phyloP scores from a whole-genome alignment of 2,329 filamentous ascomycete species.

The Akanthomyces dipterigenus region DNA sequence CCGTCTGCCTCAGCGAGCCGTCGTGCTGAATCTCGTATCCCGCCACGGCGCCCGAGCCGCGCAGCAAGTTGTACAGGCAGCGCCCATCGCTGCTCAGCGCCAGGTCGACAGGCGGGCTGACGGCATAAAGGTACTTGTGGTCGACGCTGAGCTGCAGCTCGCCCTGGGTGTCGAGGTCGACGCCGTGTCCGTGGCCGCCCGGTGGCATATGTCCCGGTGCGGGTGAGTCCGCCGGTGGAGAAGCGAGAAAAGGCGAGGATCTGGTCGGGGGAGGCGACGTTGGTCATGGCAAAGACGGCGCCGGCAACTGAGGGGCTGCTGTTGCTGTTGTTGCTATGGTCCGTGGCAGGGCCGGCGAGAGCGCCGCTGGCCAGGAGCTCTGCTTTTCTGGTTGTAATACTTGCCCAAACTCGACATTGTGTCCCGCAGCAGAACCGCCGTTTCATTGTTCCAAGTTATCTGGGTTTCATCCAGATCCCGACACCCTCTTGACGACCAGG shows the following conservation, averaged over 20 bases:
- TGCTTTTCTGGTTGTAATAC: no score
- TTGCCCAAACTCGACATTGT: no score
- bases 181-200: constrained; percentile 39
- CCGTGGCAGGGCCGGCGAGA: not conserved
- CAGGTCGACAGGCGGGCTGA: constrained; percentile 18
- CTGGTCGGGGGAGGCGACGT: constrained; percentile 14
- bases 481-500: not conserved
- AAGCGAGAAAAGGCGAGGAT: constrained; percentile 17
- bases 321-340: not conserved
- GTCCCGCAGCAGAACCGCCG: no score
- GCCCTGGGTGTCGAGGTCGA: constrained; percentile 81
- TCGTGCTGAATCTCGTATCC: constrained; percentile 16
- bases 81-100: constrained; percentile 16
- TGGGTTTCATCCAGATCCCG: not conserved
- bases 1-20: constrained; percentile 16
- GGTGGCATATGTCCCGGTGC: constrained; percentile 14
- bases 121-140: constrained; percentile 17
- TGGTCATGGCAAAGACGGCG: constrained; percentile 18
- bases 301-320: constrained; percentile 6
- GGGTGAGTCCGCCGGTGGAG: constrained; percentile 12
- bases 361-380: not conserved
- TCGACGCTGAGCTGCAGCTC: constrained; percentile 47
- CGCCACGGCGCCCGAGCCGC: constrained; percentile 16
- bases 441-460: not conserved
- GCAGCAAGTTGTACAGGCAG: constrained; percentile 18